Evolutionary conservation across 2,329 filamentous ascomycete genomes (phyloP), one percentile per base, ranked within the genome.

Genomic region (Metarhizium guizhouense): DNA sequence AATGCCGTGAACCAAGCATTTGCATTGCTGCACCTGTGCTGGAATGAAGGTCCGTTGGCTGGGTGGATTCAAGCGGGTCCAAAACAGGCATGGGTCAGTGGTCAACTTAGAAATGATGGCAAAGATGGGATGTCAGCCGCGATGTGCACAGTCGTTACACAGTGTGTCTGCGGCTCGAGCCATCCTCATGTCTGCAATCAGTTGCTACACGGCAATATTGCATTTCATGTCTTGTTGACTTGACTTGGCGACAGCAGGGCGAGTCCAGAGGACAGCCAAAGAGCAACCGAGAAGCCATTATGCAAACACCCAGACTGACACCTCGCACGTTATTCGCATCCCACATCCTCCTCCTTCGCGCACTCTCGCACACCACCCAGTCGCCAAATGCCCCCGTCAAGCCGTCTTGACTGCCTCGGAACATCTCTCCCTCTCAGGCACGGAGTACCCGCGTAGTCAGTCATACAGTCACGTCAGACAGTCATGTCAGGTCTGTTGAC

Each of bases 11-110:
- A 48, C 45, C 43, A 47, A 47, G 20, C 43, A 47, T 47, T 25
- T 40, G 4, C 5, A 16, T 40, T 14, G 10, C 32, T 16, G 51
- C 38, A 43, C 14, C 36, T 36, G 36, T 52, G 51, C 18, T 52
- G 51, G 51, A 52, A 52, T 52, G 51, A 52, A 42, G 51, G 51
- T n/a, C 51, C 36, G 18, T 40, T 6, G 38, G 25, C 36, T 52
- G 34, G 38, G 38, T 52, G 51, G 34, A 16, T 40, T 52, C 34
- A 16, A 14, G 51, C 30, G 51, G 51, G 38, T 34, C 38, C 51
- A 38, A 51, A 42, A 45, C 42, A 45, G 6, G 42, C 42, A 45
- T 45, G 42, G 42, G 18, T 45, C 42, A 25, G n/a, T 20, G 42
- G 42, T 18, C 42, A 5, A 16, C 38, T 16, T 13, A 14, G 13